A percentile compares a stretch with the other conserved stretches of the same genome.
Conservation (phyloP, 192 early-diverging fungal genomes). For the Mortierella antarctica region DNA sequence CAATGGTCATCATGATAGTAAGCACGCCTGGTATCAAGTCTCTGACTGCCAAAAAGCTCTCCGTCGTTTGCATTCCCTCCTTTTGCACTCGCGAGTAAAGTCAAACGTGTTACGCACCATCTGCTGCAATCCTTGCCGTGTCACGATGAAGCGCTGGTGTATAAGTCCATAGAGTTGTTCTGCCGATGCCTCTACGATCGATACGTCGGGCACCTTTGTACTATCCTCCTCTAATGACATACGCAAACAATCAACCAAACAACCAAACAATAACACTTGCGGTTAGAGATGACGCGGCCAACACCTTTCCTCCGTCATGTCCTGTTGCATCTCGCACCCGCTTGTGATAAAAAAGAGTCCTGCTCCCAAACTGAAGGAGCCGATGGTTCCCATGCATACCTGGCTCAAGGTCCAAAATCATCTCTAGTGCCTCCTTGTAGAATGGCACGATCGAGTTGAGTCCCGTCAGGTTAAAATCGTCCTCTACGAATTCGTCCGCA, state of each 20-base stretch:
- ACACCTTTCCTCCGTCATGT: too few relatives aligned
- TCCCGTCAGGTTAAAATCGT: slow-evolving; percentile 99
- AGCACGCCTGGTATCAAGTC: too few relatives aligned
- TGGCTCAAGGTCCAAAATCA: slow-evolving; percentile 91
- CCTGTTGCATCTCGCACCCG: background rate
- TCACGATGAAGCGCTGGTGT: slow-evolving; percentile 93
- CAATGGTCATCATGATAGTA: background rate
- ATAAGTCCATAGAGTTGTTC: slow-evolving; percentile 94
- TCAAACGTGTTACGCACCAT: slow-evolving; percentile 65
- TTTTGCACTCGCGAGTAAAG: background rate
- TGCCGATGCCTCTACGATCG: slow-evolving; percentile 84
- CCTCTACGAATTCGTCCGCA: slow-evolving; percentile 86
- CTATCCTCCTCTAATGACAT: slow-evolving; percentile 58
- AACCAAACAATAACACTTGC: background rate
- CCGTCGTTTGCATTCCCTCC: too few relatives aligned
- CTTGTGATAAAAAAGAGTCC: slow-evolving; percentile 6
- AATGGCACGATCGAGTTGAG: slow-evolving; percentile 81
- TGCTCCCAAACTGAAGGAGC: background rate
- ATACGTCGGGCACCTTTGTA: slow-evolving; percentile 74
- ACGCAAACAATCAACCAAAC: background rate
- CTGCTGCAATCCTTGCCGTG: slow-evolving; percentile 83
- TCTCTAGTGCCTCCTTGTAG: slow-evolving; percentile 93
- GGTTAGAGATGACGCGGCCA: background rate
- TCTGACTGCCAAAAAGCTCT: too few relatives aligned
- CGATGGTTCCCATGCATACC: slow-evolving; percentile 36